A percentile compares a stretch with the other conserved stretches of the same genome.
Evolutionary conservation across 2,329 filamentous ascomycete species (phyloP).

Genomic region (Sclerotinia minor): DNA sequence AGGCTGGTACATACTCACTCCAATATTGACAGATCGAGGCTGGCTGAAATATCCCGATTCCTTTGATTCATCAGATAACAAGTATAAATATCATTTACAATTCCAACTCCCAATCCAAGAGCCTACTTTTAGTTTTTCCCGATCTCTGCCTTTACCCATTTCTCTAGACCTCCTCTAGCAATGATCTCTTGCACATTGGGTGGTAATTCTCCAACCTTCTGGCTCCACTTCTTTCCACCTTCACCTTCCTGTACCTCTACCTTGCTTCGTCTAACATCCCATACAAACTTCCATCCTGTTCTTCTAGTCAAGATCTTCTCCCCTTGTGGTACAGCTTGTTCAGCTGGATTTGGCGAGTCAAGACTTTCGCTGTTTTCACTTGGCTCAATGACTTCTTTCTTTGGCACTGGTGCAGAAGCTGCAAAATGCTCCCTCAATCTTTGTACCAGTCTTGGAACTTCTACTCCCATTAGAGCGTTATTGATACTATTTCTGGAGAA

Average conservation of each 20-base stretch:
- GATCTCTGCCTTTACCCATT: slow-evolving; percentile 61
- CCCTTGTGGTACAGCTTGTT: slow-evolving; percentile 43
- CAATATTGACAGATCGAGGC: no score
- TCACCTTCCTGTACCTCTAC: slow-evolving; percentile 71
- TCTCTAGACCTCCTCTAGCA: slow-evolving; percentile 73
- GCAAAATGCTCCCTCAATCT: slow-evolving; percentile 63
- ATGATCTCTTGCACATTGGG: slow-evolving; percentile 87
- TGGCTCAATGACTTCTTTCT: slow-evolving; percentile 52
- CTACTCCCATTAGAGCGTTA: slow-evolving; percentile 72
- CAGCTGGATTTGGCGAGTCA: slow-evolving; percentile 51
- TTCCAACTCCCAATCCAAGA: neutral
- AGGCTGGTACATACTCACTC: no score
- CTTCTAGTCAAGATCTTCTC: slow-evolving; percentile 64
- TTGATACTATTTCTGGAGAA: slow-evolving; percentile 79
- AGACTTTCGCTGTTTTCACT: slow-evolving; percentile 51
- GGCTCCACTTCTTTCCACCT: slow-evolving; percentile 64
- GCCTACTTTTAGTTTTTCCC: slow-evolving; percentile 19
- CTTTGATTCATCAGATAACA: neutral
- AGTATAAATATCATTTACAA: neutral
- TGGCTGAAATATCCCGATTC: neutral
- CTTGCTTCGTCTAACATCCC: slow-evolving; percentile 74
- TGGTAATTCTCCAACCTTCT: slow-evolving; percentile 80
- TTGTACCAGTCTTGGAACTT: slow-evolving; percentile 66
- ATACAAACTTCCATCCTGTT: slow-evolving; percentile 80
- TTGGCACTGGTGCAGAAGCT: slow-evolving; percentile 40